These are phyloP conservation scores for Cyclotella sp. DNA, from an alignment of 108 stramenopile species.

Conservation along the genomic window DNA sequence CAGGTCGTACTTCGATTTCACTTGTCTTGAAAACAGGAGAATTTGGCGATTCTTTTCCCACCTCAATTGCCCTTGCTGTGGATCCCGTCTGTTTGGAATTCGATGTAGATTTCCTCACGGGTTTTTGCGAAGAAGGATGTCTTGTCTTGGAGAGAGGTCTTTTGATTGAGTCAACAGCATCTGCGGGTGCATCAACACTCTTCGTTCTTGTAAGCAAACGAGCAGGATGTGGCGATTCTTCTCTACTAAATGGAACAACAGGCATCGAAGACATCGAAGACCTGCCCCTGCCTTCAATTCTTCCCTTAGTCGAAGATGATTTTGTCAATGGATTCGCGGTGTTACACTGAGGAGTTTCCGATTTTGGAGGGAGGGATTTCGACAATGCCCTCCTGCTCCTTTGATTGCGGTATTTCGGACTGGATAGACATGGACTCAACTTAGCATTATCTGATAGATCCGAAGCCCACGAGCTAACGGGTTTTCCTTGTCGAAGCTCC, in stretches of 20 bases:
- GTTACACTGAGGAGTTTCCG: background rate
- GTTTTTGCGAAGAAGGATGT: constrained; percentile 1
- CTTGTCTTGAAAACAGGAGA: too few relatives aligned
- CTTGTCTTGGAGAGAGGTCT: constrained; percentile 2
- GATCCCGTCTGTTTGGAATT: background rate
- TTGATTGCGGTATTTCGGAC: background rate
- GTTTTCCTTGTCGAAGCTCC: background rate
- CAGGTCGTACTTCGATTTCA: too few relatives aligned
- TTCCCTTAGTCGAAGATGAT: background rate
- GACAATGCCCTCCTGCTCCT: constrained; percentile 2
- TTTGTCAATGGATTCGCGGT: background rate
- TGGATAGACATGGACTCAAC: background rate
- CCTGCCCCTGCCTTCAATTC: constrained; percentile 13
- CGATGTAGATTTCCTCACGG: background rate
- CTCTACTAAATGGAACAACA: constrained; percentile 1
- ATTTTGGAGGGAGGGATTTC: background rate
- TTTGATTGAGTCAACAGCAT: constrained; percentile 5
- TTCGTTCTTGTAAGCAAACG: background rate
- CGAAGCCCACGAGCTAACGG: background rate
- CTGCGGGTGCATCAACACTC: constrained; percentile 9
- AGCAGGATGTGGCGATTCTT: constrained; percentile 16
- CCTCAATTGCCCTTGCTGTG: background rate
- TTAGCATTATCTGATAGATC: constrained; percentile 1
- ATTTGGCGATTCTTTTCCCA: too few relatives aligned
- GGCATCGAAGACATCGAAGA: background rate